phyloP scores from a whole-genome alignment of 129 eudicot genomes.

The Tagetes patula region DNA sequence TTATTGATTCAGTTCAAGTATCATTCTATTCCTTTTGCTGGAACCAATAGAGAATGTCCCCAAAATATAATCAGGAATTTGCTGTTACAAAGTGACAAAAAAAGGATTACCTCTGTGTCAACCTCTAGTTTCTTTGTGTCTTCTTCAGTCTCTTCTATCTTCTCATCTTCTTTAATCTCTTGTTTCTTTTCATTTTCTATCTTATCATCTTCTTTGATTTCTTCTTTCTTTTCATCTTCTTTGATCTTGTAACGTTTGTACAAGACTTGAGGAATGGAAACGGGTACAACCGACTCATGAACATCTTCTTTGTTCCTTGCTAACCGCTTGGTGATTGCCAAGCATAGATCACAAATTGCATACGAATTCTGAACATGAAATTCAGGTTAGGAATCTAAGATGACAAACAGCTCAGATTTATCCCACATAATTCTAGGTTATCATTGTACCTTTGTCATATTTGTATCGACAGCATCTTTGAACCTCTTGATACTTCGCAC shows the following conservation, averaged over 20 bases:
- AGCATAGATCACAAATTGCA: slow-evolving; percentile 85
- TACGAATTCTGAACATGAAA: slow-evolving; percentile 68
- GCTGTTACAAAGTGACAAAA: neutral
- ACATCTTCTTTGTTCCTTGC: slow-evolving; percentile 48
- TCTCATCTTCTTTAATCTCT: slow-evolving; percentile 15
- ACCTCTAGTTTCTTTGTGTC: slow-evolving; percentile 24
- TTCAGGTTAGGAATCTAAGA: slow-evolving; percentile 22
- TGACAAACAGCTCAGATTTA: neutral
- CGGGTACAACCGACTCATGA: slow-evolving; percentile 42
- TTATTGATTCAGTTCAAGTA: no score
- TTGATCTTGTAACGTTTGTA: slow-evolving; percentile 57
- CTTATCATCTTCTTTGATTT: slow-evolving; percentile 3
- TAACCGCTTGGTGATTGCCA: slow-evolving; percentile 60
- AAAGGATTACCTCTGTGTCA: slow-evolving; percentile 30
- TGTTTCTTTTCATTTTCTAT: slow-evolving; percentile 11
- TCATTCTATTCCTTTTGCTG: neutral
- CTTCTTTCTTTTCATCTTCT: slow-evolving; percentile 36
- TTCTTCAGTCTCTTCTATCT: slow-evolving; percentile 20
- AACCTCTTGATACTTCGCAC: slow-evolving; percentile 61
- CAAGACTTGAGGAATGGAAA: slow-evolving; percentile 55
- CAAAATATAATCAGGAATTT: neutral
- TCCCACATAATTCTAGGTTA: neutral
- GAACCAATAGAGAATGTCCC: slow-evolving; percentile 2
- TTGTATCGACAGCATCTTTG: slow-evolving; percentile 60
- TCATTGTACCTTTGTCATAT: slow-evolving; percentile 63